Conservation (phyloP, 2,329 filamentous ascomycete species). For the Paecilomyces sp. region DNA sequence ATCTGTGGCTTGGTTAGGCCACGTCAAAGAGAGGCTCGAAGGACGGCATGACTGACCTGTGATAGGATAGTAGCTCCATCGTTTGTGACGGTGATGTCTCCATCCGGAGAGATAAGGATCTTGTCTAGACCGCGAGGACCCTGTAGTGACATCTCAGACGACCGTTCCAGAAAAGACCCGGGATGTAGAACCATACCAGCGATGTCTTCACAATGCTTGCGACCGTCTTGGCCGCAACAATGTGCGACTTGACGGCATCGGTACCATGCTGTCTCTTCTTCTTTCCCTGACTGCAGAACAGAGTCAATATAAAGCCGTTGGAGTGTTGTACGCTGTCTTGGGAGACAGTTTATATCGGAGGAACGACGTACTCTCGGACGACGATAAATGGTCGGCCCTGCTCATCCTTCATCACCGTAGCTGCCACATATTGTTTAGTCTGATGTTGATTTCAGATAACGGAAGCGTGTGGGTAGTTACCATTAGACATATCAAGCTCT, state of each 20-base stretch:
- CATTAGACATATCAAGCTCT: conserved; percentile 45
- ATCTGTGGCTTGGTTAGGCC: conserved; percentile 50
- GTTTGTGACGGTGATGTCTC: conserved; percentile 98
- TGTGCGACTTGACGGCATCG: conserved; percentile 97
- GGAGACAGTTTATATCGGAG: neutral
- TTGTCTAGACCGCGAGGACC: conserved; percentile 96
- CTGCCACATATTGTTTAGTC: conserved; percentile 28
- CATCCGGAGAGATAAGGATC: conserved; percentile 96
- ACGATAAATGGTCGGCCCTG: conserved; percentile 96
- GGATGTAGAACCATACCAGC: conserved; percentile 46
- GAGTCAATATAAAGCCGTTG: conserved; percentile 8
- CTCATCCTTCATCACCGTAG: conserved; percentile 89
- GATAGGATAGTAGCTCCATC: conserved; percentile 95
- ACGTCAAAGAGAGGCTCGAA: conserved; percentile 4
- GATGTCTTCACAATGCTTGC: conserved; percentile 97
- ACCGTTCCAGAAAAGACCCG: neutral
- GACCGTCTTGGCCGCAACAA: conserved; percentile 90
- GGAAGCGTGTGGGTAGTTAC: conserved; percentile 18
- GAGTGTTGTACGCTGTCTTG: neutral
- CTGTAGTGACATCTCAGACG: conserved; percentile 24
- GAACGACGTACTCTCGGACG: conserved; percentile 75
- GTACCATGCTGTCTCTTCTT: conserved; percentile 96
- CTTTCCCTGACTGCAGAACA: conserved; percentile 68
- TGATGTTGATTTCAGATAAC: conserved; percentile 9
- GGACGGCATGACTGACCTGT: conserved; percentile 41